Evolutionary conservation across 768 basidiomycete genomes (phyloP), one percentile per base, ranked within the genome.

Genomic region (Pleurotus pulmonarius): DNA sequence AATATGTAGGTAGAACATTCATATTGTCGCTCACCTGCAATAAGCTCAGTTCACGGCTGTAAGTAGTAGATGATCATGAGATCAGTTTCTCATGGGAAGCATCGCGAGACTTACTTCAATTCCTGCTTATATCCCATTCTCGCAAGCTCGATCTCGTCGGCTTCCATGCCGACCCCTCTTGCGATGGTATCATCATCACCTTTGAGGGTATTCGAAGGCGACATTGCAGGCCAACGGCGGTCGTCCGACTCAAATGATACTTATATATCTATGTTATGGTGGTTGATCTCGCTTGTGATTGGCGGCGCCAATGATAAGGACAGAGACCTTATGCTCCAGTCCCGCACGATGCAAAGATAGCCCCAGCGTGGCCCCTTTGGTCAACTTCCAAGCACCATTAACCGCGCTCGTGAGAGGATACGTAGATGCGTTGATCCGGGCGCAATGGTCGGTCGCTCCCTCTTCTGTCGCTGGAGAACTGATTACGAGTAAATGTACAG

Each of bases 81-180:
- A 4, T 58, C 29, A 16, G 60, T 22, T 40, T n/a, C 22, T 25
- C n/a, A 20, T 37, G 11, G 8, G 56, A 57, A 24, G 44, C 37
- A 46, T 25, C 39, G 41, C 40, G 46, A 39, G 38, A 71, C 78
- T 49, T 59, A 86, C 83, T 75, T 82, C 46, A 88, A 69, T 64
- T 87, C 85, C 65, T 87, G 85, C 68, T 84, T 86, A 69, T 87
- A 87, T 15, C 86, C 86, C 84, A 88, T 84, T 57, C 83, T 71
- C 24, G 83, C 84, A 4, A 88, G 70, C 66, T 85, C 83, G 5
- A 72, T 78, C 68, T 87, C 86, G 63, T 88, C 86, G 24, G 69
- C 66, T 5, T 70, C 75, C 65, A 73, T 61, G 1, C 46, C 61
- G 26, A 58, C 51, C 11, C 47, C 64, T 43, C 63, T 65, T 52